phyloP scores from a whole-genome alignment of 2,329 filamentous ascomycete genomes.

The Colletotrichum lini region DNA sequence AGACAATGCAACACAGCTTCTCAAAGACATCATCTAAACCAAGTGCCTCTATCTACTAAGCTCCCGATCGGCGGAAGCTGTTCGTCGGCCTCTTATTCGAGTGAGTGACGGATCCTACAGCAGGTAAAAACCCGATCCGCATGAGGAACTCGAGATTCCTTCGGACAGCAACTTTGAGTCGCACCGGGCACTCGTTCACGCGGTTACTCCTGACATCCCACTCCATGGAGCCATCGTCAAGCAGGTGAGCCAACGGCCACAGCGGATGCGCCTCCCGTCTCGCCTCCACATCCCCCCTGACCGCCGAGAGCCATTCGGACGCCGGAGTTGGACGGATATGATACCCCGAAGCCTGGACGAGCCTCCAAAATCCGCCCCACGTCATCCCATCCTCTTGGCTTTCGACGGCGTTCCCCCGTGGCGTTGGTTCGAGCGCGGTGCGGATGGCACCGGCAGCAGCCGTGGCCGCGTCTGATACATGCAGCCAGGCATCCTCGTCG shows the following conservation, averaged over 20 bases:
- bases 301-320: constrained; percentile 5
- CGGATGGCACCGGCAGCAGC: constrained; percentile 4
- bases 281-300: constrained; percentile 3
- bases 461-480: constrained; percentile 14
- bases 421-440: not conserved
- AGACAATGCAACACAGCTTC: too few relatives aligned
- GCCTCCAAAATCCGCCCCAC: constrained; percentile 26
- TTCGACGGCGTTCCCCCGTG: not conserved
- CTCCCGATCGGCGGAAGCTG: not conserved
- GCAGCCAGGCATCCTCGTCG: constrained; percentile 27
- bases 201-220: not conserved
- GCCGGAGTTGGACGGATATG: not conserved
- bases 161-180: constrained; percentile 24
- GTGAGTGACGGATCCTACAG: not conserved
- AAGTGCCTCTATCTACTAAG: not conserved
- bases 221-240: constrained; percentile 15
- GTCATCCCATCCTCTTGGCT: constrained; percentile 29
- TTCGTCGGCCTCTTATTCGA: too few relatives aligned
- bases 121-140: constrained; percentile 1
- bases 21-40: too few relatives aligned
- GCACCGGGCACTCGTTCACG: not conserved
- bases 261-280: constrained; percentile 20
- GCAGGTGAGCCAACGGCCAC: constrained; percentile 30
- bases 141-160: constrained; percentile 13
- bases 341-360: constrained; percentile 10